Evolutionary conservation across 2,329 filamentous ascomycete genomes (phyloP).

Genomic region (Cladophialophora carrionii): DNA sequence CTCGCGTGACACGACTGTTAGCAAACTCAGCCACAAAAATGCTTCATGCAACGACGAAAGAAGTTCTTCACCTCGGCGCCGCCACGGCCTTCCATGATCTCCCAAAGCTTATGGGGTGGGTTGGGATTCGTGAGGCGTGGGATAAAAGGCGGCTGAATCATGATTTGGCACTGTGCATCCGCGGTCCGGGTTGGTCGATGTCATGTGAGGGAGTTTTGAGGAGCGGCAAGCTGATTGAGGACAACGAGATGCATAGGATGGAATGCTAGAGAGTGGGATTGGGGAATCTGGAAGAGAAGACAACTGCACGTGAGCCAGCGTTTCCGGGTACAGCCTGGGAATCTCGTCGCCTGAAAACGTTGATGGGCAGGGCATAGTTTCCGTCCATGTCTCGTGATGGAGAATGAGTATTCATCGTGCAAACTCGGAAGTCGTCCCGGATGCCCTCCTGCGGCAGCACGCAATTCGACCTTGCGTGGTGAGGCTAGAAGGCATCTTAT

Average conservation of each 20-base stretch:
- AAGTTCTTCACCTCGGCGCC: neutral
- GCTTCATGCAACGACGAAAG: neutral
- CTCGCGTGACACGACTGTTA: neutral
- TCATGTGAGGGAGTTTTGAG: constrained; percentile 1
- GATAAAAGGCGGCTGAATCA: neutral
- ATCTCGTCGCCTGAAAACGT: constrained; percentile 1
- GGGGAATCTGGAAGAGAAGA: neutral
- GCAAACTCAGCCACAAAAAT: neutral
- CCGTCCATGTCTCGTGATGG: neutral
- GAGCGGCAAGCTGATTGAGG: neutral
- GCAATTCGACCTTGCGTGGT: neutral
- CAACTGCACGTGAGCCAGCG: neutral
- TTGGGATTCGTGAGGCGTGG: neutral
- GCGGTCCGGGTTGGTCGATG: neutral
- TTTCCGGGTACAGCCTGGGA: neutral
- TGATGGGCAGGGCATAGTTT: neutral
- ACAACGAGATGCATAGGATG: neutral
- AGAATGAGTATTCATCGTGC: neutral
- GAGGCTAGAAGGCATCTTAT: constrained; percentile 1
- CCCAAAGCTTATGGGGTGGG: neutral
- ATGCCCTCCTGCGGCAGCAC: neutral
- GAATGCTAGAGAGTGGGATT: neutral
- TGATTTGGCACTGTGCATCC: neutral
- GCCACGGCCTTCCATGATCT: neutral
- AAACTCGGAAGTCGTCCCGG: neutral